Percentiles rank a stretch among this genome's conserved stretches.
Conservation (phyloP, 768 basidiomycete species). For the Xerocomus potaroensis region DNA sequence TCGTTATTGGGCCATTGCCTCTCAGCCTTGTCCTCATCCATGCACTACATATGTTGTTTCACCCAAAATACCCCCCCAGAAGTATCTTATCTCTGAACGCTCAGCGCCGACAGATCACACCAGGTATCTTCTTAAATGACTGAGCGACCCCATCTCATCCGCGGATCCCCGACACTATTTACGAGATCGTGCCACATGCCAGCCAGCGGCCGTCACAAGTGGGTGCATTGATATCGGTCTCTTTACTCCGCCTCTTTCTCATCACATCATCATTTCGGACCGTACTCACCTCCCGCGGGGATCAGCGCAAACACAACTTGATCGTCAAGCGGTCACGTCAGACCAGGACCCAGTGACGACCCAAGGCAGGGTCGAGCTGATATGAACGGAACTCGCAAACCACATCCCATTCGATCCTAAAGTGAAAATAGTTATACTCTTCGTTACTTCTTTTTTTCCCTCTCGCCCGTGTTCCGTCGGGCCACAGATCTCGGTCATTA, state of each 20-base stretch:
- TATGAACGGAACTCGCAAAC: constrained; percentile 1
- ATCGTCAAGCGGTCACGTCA: neutral
- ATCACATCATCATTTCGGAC: neutral
- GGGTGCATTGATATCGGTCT: neutral
- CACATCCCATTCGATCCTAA: neutral
- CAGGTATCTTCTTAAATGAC: neutral
- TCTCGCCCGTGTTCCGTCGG: neutral
- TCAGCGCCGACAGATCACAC: neutral
- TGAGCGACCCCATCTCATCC: neutral
- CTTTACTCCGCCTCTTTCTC: neutral
- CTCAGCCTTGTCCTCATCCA: too few relatives aligned
- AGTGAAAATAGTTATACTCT: neutral
- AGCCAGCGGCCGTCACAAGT: neutral
- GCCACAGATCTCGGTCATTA: constrained; percentile 8
- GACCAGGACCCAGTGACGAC: constrained; percentile 3
- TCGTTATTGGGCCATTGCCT: too few relatives aligned
- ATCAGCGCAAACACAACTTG: constrained; percentile 2
- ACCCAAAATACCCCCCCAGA: neutral
- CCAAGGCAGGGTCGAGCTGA: too few relatives aligned
- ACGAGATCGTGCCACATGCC: neutral
- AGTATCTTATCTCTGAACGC: neutral
- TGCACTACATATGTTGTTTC: too few relatives aligned
- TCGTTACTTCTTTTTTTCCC: neutral
- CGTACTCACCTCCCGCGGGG: neutral
- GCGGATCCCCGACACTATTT: neutral